A percentile compares a stretch with the other conserved stretches of the same genome.
Conservation (phyloP, 129 eudicot genomes). For the Helianthus annuus region DNA sequence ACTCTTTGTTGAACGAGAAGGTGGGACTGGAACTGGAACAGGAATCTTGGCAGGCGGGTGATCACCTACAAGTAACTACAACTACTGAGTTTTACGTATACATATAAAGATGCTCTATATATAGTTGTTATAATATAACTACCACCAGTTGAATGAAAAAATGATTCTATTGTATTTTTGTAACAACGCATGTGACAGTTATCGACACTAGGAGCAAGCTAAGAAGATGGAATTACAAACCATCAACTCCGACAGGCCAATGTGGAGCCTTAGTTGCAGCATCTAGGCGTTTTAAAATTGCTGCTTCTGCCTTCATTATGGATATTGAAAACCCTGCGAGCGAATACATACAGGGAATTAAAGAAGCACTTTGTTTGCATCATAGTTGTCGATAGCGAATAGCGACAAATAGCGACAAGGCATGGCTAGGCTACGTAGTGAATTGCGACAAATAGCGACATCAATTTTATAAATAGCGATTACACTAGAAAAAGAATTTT, state of each 20-base stretch:
- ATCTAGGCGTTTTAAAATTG: conserved; percentile 71
- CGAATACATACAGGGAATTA: background rate
- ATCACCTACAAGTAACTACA: conserved; percentile 56
- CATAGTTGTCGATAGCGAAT: too few species aligned
- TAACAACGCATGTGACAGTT: conserved; percentile 1
- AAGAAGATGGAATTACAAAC: conserved; percentile 46
- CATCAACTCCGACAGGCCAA: conserved; percentile 95
- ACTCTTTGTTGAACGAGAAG: conserved; percentile 54
- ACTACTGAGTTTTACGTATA: conserved; percentile 21
- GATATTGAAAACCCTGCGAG: conserved; percentile 81
- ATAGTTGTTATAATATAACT: background rate
- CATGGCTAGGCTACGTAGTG: too few species aligned
- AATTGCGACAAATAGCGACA: too few species aligned
- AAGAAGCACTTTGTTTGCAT: background rate
- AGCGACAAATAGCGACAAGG: too few species aligned
- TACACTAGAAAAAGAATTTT: too few species aligned
- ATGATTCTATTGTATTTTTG: background rate
- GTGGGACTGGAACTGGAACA: conserved; percentile 91
- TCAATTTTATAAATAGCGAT: too few species aligned
- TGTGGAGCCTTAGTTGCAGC: conserved; percentile 90
- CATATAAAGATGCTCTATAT: background rate
- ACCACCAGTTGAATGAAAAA: background rate
- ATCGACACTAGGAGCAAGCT: conserved; percentile 8
- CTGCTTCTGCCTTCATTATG: conserved; percentile 81
- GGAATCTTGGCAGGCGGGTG: conserved; percentile 98